phyloP scores from a whole-genome alignment of 202 grass and related monocot species.

The Panicum hallii region DNA sequence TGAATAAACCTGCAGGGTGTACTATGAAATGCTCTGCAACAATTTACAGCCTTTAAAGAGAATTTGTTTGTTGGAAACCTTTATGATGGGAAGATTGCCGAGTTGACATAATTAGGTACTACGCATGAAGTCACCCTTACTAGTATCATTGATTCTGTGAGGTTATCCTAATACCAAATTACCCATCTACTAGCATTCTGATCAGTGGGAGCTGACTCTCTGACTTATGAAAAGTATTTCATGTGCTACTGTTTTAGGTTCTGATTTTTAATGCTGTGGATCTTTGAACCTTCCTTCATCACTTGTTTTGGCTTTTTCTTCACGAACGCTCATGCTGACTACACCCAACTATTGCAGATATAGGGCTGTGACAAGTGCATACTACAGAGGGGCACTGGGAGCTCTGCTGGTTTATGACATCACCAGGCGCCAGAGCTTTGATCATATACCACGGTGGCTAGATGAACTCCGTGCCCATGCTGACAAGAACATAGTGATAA shows the following conservation, averaged over 20 bases:
- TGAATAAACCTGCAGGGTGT: neutral
- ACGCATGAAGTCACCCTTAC: no score
- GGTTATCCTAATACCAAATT: no score
- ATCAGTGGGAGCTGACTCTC: neutral
- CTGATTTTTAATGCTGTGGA: neutral
- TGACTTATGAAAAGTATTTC: neutral
- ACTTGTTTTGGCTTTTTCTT: neutral
- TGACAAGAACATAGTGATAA: slow-evolving; percentile 82
- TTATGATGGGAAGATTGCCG: neutral
- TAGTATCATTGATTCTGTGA: no score
- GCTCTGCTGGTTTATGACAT: slow-evolving; percentile 81
- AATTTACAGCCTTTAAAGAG: neutral
- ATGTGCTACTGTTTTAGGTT: neutral
- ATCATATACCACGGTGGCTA: slow-evolving; percentile 82
- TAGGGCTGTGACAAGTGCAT: slow-evolving; percentile 79
- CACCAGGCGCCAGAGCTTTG: slow-evolving; percentile 81
- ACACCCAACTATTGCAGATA: slow-evolving; percentile 54
- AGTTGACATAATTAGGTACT: neutral
- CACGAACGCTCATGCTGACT: slow-evolving; percentile 1
- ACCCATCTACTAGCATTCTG: neutral
- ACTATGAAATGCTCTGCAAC: neutral
- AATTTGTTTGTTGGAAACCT: neutral
- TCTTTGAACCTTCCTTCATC: neutral
- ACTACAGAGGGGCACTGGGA: slow-evolving; percentile 76
- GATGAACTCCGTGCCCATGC: slow-evolving; percentile 76